These are phyloP conservation scores for Diaporthe nobilis DNA, from an alignment of 2,329 filamentous ascomycete genomes.

Conservation along the genomic window DNA sequence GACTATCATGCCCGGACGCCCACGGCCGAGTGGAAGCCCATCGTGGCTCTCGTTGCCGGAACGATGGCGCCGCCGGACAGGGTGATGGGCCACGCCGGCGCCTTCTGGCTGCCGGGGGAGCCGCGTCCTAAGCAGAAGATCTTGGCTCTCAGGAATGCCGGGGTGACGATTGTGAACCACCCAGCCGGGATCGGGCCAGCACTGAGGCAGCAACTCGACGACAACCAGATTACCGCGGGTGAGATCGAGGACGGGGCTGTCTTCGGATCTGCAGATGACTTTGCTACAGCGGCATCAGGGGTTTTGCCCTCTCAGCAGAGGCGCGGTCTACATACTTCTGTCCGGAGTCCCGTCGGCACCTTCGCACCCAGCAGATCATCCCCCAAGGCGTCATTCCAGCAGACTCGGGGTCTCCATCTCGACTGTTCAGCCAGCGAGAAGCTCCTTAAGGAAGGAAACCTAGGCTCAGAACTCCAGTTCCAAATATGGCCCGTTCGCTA, in stretches of 20 bases:
- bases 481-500: constrained; percentile 59
- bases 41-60: constrained; percentile 80
- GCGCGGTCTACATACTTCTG: constrained; percentile 33
- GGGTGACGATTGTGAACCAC: constrained; percentile 80
- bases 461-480: constrained; percentile 53
- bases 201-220: constrained; percentile 72
- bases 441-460: constrained; percentile 65
- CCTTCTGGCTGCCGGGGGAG: constrained; percentile 78
- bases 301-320: neutral
- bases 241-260: constrained; percentile 41
- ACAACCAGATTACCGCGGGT: constrained; percentile 43
- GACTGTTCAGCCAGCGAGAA: constrained; percentile 54
- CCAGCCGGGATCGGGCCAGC: constrained; percentile 80
- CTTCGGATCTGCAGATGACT: constrained; percentile 43
- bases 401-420: constrained; percentile 38
- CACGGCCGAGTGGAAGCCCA: constrained; percentile 75
- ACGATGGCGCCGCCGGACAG: constrained; percentile 72
- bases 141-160: constrained; percentile 73
- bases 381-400: neutral
- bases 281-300: constrained; percentile 6
- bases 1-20: constrained; percentile 70
- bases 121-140: constrained; percentile 76
- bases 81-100: constrained; percentile 86
- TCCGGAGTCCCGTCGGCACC: neutral
- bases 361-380: neutral